Conservation (phyloP, 2,329 filamentous ascomycete species). For the Aspergillus novoparasiticus region DNA sequence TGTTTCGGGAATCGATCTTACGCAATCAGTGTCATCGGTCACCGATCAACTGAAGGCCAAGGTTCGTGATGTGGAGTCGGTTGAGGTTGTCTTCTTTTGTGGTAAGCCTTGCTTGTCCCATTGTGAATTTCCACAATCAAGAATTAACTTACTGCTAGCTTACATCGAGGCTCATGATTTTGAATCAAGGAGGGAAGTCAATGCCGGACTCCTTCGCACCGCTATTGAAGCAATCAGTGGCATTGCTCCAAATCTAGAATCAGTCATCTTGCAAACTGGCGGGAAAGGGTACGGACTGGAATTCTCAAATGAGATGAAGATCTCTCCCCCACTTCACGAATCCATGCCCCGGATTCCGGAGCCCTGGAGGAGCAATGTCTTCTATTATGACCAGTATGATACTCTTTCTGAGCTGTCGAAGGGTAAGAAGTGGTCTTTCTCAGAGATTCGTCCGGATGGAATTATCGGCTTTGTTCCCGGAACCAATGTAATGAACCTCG, state of each 20-base stretch:
- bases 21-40: too few relatives aligned
- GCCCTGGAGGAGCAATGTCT: constrained; percentile 27
- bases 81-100: too few relatives aligned
- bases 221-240: too few relatives aligned
- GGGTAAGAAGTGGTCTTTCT: constrained; percentile 31
- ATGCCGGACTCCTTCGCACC: fast-evolving
- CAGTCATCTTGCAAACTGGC: constrained; percentile 40
- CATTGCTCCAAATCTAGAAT: background rate
- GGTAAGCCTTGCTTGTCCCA: too few relatives aligned
- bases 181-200: too few relatives aligned
- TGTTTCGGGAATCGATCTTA: too few relatives aligned
- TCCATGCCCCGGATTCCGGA: constrained; percentile 28
- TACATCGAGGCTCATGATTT: too few relatives aligned
- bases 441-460: constrained; percentile 33
- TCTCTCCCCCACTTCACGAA: constrained; percentile 32
- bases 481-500: constrained; percentile 27
- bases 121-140: too few relatives aligned
- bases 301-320: constrained; percentile 33
- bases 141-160: too few relatives aligned
- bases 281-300: constrained; percentile 44
- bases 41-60: too few relatives aligned
- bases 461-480: constrained; percentile 31
- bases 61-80: too few relatives aligned
- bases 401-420: constrained; percentile 20
- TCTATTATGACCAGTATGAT: constrained; percentile 34